Evolutionary conservation across 2,329 filamentous ascomycete species (phyloP).

Genomic region (Botryotinia globosa): DNA sequence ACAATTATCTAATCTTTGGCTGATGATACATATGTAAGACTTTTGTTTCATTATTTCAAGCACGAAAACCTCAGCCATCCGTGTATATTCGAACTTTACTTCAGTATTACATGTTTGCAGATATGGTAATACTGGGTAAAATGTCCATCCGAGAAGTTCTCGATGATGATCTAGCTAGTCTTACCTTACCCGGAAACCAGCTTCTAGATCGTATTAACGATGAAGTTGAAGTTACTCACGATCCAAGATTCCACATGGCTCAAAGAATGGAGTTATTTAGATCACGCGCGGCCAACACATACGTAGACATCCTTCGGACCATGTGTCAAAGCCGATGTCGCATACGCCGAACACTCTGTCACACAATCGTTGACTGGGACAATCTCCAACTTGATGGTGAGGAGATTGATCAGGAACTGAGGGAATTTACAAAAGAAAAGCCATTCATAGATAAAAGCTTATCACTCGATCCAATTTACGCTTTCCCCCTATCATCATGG

Average conservation of each 20-base stretch:
- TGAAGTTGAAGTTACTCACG: constrained; percentile 68
- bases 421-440: constrained; percentile 58
- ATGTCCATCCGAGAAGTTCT: constrained; percentile 72
- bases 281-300: constrained; percentile 62
- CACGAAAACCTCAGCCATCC: constrained; percentile 76
- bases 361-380: constrained; percentile 81
- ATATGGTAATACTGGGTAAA: constrained; percentile 65
- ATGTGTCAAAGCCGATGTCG: constrained; percentile 89
- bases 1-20: not conserved
- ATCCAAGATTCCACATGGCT: constrained; percentile 71
- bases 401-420: constrained; percentile 68
- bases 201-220: constrained; percentile 74
- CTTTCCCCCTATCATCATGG: constrained; percentile 82
- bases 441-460: constrained; percentile 50
- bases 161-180: constrained; percentile 74
- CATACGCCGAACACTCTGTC: constrained; percentile 82
- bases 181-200: constrained; percentile 68
- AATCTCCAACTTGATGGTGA: constrained; percentile 78
- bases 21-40: constrained; percentile 47
- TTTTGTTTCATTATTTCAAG: constrained; percentile 71
- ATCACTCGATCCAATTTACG: constrained; percentile 55
- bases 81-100: constrained; percentile 80
- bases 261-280: constrained; percentile 70
- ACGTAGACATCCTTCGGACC: constrained; percentile 78
- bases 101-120: constrained; percentile 71